These are phyloP conservation scores for Coemansia sp. DNA, from an alignment of 371 early-diverging fungal species.

Conservation along the genomic window DNA sequence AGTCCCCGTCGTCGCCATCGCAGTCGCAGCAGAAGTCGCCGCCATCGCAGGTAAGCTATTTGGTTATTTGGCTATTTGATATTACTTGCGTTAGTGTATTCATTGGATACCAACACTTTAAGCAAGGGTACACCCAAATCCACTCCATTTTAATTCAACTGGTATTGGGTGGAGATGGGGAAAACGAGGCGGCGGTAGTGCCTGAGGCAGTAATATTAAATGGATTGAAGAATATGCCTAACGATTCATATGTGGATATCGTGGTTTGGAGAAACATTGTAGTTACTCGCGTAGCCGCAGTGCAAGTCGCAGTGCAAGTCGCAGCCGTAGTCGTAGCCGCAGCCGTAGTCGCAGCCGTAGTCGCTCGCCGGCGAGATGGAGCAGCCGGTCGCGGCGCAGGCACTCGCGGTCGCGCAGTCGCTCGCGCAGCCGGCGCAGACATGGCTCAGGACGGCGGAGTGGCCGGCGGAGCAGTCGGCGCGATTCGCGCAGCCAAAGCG, in stretches of 20 bases:
- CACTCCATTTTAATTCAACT: neutral
- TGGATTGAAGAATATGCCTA: neutral
- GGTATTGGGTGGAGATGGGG: neutral
- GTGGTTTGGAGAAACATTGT: neutral
- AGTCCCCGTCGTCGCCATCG: constrained; percentile 29
- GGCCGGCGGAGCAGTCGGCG: constrained; percentile 13
- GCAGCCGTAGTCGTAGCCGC: constrained; percentile 32
- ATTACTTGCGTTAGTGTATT: neutral
- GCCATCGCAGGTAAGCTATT: constrained; percentile 43
- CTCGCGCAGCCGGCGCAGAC: constrained; percentile 13
- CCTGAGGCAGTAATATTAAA: constrained; percentile 7
- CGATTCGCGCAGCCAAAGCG: constrained; percentile 20
- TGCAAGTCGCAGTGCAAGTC: constrained; percentile 28
- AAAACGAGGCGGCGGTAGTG: neutral
- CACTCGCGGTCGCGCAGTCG: constrained; percentile 11
- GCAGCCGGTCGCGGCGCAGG: constrained; percentile 21
- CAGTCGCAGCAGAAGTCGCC: constrained; percentile 17
- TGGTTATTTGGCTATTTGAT: neutral
- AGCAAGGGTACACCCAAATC: too few species aligned
- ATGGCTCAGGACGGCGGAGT: constrained; percentile 16
- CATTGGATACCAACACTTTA: too few species aligned
- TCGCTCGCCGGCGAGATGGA: constrained; percentile 28
- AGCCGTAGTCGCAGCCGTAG: constrained; percentile 10
- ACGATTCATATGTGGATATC: neutral
- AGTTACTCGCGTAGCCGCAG: constrained; percentile 40